Evolutionary conservation across 78 protist species (phyloP).

Genomic region (Blattamonas nauphoetae): DNA sequence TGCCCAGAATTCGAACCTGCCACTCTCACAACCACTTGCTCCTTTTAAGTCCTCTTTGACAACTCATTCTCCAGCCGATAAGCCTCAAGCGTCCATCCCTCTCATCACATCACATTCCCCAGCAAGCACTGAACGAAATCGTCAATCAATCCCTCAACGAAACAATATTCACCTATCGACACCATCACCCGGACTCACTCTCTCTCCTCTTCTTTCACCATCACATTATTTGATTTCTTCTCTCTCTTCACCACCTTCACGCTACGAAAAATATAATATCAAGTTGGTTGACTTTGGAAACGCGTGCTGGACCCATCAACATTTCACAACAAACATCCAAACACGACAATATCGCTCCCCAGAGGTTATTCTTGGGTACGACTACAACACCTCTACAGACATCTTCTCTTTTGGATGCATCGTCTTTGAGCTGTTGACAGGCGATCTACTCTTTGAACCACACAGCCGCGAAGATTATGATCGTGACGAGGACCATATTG

Average conservation of each 20-base stretch:
- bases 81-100: too few species aligned
- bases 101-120: too few species aligned
- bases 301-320: slow-evolving; percentile 80
- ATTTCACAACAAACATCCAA: slow-evolving; percentile 82
- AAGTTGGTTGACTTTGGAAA: slow-evolving; percentile 86
- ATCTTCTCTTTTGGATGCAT: slow-evolving; percentile 45
- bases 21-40: too few species aligned
- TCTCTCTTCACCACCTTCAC: neutral
- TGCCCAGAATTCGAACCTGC: too few species aligned
- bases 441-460: slow-evolving; percentile 40
- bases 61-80: too few species aligned
- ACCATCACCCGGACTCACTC: neutral
- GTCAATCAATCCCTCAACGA: too few species aligned
- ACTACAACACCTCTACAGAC: slow-evolving; percentile 31
- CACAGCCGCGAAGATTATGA: slow-evolving; percentile 29
- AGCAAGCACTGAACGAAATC: too few species aligned
- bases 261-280: slow-evolving; percentile 16
- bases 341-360: slow-evolving; percentile 60
- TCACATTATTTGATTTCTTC: too few species aligned
- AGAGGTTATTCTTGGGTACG: slow-evolving; percentile 22
- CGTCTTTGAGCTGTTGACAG: slow-evolving; percentile 33
- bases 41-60: too few species aligned
- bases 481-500: slow-evolving; percentile 54
- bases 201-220: neutral
- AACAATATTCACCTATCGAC: neutral